These are phyloP conservation scores for Gnomoniopsis smithogilvyi DNA, from an alignment of 2,329 filamentous ascomycete genomes.

Conservation along the genomic window DNA sequence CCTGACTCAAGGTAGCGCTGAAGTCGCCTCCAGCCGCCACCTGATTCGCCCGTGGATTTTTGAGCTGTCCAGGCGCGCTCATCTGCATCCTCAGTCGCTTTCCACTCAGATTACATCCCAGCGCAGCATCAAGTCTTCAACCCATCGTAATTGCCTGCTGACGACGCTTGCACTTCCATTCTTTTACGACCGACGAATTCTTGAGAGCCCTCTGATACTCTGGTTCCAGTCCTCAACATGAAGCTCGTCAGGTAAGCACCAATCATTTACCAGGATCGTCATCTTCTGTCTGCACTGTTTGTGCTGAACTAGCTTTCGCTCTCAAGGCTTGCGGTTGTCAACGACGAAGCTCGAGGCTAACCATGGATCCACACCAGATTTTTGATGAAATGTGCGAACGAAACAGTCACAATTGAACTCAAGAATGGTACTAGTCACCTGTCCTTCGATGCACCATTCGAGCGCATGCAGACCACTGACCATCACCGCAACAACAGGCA, in stretches of 20 bases:
- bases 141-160: background rate
- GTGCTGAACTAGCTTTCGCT: slow-evolving; percentile 29
- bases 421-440: slow-evolving; percentile 74
- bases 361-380: slow-evolving; percentile 59
- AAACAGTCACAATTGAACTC: slow-evolving; percentile 96
- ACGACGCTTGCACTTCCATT: too few species aligned
- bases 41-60: background rate
- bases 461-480: background rate
- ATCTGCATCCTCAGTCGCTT: background rate
- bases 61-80: background rate
- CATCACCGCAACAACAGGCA: slow-evolving; percentile 53
- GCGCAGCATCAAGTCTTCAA: background rate
- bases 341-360: slow-evolving; percentile 27
- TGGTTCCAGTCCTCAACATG: slow-evolving; percentile 56
- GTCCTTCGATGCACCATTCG: background rate
- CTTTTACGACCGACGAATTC: background rate
- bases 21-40: background rate
- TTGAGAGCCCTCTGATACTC: background rate
- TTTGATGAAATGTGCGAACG: slow-evolving; percentile 98
- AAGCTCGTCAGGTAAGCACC: slow-evolving; percentile 88
- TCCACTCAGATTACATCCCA: background rate
- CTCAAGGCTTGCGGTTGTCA: slow-evolving; percentile 14
- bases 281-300: slow-evolving; percentile 14
- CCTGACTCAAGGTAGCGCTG: background rate
- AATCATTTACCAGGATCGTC: slow-evolving; percentile 20